Percentiles rank a stretch among this genome's conserved stretches.
These are phyloP conservation scores for Phialophora verrucosa DNA, from an alignment of 2,329 filamentous ascomycete genomes.

Conservation along the genomic window DNA sequence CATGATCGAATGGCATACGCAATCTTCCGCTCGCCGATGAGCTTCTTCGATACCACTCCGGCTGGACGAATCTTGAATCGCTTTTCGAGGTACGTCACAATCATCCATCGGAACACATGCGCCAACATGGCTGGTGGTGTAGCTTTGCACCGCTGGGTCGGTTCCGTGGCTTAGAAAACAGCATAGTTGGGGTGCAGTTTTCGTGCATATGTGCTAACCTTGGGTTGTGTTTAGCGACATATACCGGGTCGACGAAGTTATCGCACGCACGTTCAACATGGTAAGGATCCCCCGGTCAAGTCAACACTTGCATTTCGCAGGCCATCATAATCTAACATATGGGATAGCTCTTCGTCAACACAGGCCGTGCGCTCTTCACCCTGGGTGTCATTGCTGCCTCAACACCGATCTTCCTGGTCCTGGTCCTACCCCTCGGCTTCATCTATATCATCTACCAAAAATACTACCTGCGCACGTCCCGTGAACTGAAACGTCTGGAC, in stretches of 20 bases:
- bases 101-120: background rate
- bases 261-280: constrained; percentile 98
- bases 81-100: constrained; percentile 76
- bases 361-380: constrained; percentile 78
- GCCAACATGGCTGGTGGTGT: background rate
- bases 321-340: background rate
- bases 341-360: constrained; percentile 70
- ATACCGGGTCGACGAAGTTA: constrained; percentile 80
- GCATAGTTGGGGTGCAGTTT: background rate
- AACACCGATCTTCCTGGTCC: constrained; percentile 77
- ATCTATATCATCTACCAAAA: constrained; percentile 93
- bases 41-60: constrained; percentile 96
- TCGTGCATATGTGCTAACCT: background rate
- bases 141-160: background rate
- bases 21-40: constrained; percentile 98
- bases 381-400: constrained; percentile 81
- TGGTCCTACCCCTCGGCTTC: constrained; percentile 79
- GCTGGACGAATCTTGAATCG: constrained; percentile 95
- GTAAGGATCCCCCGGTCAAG: constrained; percentile 48
- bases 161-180: background rate
- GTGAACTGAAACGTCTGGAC: constrained; percentile 94
- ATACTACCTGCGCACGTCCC: constrained; percentile 94
- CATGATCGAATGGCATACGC: constrained; percentile 97
- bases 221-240: constrained; percentile 53
- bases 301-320: background rate